phyloP scores from a whole-genome alignment of 2,329 filamentous ascomycete genomes.

The Iodosphaeria phyllophila region DNA sequence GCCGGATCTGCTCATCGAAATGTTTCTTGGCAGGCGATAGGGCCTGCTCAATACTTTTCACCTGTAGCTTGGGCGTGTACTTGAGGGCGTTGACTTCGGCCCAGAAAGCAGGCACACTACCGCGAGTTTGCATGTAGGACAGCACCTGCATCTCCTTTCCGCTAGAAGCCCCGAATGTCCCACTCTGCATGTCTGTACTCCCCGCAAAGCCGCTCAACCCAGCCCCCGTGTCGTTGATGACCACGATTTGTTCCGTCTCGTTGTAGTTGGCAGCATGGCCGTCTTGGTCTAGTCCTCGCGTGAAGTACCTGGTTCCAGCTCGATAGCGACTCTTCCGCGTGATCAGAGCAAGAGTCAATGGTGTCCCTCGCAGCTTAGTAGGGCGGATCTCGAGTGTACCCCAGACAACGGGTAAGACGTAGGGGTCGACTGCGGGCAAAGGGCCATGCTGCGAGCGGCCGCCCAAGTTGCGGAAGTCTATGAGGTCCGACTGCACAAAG shows the following conservation, averaged over 20 bases:
- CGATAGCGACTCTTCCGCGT: conserved; percentile 76
- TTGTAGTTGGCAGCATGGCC: conserved; percentile 98
- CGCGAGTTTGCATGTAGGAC: conserved; percentile 90
- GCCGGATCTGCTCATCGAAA: conserved; percentile 78
- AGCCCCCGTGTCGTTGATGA: conserved; percentile 65
- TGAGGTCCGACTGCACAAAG: conserved; percentile 78
- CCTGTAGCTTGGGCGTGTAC: conserved; percentile 79
- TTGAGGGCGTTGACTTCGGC: conserved; percentile 84
- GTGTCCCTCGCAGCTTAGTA: conserved; percentile 68
- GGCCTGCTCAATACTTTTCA: conserved; percentile 69
- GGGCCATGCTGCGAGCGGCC: conserved; percentile 45
- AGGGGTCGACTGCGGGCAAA: conserved; percentile 69
- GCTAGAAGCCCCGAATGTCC: conserved; percentile 37
- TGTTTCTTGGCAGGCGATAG: conserved; percentile 65
- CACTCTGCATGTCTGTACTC: conserved; percentile 57
- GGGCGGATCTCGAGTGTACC: conserved; percentile 86
- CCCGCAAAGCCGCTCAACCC: conserved; percentile 67
- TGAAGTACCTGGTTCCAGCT: conserved; percentile 86
- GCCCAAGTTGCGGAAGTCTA: conserved; percentile 59
- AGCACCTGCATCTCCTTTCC: conserved; percentile 72
- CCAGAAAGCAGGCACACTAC: conserved; percentile 93
- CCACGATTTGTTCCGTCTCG: conserved; percentile 84
- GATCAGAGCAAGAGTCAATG: conserved; percentile 72
- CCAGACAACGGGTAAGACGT: conserved; percentile 87
- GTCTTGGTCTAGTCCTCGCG: conserved; percentile 78